A percentile compares a stretch with the other conserved stretches of the same genome.
Evolutionary conservation across 352 stramenopile genomes (phyloP).

Genomic region (Phytophthora chlamydospora): DNA sequence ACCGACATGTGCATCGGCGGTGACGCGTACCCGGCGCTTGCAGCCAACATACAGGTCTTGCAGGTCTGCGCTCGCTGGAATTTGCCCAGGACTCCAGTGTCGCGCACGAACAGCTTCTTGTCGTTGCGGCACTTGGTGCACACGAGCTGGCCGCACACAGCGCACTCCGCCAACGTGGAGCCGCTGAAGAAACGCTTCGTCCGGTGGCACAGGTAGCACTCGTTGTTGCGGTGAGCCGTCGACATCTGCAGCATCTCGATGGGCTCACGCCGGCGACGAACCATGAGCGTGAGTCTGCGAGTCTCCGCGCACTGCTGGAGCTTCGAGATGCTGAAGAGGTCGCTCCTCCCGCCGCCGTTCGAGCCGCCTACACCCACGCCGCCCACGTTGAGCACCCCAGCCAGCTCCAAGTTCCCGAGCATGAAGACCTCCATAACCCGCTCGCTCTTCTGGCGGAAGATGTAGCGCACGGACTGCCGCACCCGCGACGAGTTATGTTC

Average conservation of each 20-base stretch:
- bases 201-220: conserved; percentile 33
- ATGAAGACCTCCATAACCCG: conserved; percentile 33
- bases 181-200: conserved; percentile 50
- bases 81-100: conserved; percentile 22
- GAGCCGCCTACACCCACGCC: conserved; percentile 10
- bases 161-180: conserved; percentile 39
- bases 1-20: conserved; percentile 34
- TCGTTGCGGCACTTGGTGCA: conserved; percentile 54
- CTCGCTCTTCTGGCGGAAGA: conserved; percentile 49
- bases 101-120: conserved; percentile 47
- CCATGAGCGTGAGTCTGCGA: conserved; percentile 46
- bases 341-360: conserved; percentile 1
- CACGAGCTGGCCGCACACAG: conserved; percentile 50
- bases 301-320: conserved; percentile 41
- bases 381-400: conserved; percentile 10
- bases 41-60: conserved; percentile 45
- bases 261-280: conserved; percentile 32
- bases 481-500: conserved; percentile 22
- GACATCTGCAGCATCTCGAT: conserved; percentile 30
- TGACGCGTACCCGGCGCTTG: conserved; percentile 27
- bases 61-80: conserved; percentile 41
- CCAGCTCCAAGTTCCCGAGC: conserved; percentile 33
- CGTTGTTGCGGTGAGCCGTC: conserved; percentile 5
- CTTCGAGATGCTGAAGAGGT: conserved; percentile 34
- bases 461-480: conserved; percentile 30